Conservation (phyloP, 345 rosid genomes). For the Populus deltoides region DNA sequence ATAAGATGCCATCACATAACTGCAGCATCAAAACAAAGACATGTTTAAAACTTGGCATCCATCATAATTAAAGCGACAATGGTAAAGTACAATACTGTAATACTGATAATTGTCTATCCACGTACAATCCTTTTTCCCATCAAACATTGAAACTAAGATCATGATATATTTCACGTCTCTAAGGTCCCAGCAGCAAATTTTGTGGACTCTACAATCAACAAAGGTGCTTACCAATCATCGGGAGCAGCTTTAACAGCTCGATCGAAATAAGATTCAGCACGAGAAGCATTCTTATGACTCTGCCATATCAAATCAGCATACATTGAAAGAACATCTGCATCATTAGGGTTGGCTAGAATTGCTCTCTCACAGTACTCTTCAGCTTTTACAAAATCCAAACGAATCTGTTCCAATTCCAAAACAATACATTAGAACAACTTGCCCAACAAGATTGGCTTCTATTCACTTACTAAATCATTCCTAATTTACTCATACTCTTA, state of each 20-base stretch:
- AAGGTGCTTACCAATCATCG: constrained; percentile 62
- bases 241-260: constrained; percentile 84
- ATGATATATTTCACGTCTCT: neutral
- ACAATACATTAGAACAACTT: neutral
- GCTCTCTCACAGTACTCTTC: constrained; percentile 89
- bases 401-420: constrained; percentile 49
- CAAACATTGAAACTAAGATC: neutral
- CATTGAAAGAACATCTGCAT: constrained; percentile 74
- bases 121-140: no score
- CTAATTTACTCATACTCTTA: neutral
- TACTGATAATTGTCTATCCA: neutral
- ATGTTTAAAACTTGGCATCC: neutral
- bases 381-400: constrained; percentile 57
- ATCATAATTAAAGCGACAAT: neutral
- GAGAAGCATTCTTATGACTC: constrained; percentile 57
- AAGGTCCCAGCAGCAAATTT: neutral
- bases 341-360: constrained; percentile 54
- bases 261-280: constrained; percentile 72
- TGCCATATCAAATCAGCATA: constrained; percentile 82
- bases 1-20: constrained; percentile 83
- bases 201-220: neutral
- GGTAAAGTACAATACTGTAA: neutral
- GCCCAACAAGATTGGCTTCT: neutral
- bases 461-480: neutral
- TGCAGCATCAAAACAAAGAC: constrained; percentile 36